A percentile compares a stretch with the other conserved stretches of the same genome.
These are phyloP conservation scores for Opeltia flavorubescens DNA, from an alignment of 495 filamentous ascomycete genomes.

Conservation along the genomic window DNA sequence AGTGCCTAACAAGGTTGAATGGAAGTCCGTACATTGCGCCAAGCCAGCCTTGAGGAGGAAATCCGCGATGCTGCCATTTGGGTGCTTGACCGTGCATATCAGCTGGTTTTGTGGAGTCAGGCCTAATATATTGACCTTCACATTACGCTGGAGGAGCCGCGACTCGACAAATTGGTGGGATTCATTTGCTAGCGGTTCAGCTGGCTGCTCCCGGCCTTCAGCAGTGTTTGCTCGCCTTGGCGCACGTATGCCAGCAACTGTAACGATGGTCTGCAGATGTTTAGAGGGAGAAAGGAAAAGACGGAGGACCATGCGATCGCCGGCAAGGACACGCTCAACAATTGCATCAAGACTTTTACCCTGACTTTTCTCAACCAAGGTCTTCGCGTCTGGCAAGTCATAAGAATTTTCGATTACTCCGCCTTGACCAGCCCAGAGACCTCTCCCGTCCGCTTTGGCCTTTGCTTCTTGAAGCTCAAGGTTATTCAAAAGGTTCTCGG, in stretches of 20 bases:
- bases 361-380: conserved; percentile 63
- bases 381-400: conserved; percentile 57
- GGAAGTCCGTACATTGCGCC: conserved; percentile 84
- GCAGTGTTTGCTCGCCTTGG: conserved; percentile 66
- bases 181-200: conserved; percentile 76
- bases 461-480: conserved; percentile 66
- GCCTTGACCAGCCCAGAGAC: conserved; percentile 50
- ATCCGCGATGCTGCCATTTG: conserved; percentile 79
- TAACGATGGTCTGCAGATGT: conserved; percentile 70
- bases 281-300: conserved; percentile 59
- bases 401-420: conserved; percentile 62
- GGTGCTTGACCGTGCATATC: conserved; percentile 68
- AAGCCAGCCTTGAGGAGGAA: conserved; percentile 77
- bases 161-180: conserved; percentile 74
- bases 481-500: conserved; percentile 52
- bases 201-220: conserved; percentile 65
- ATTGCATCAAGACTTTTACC: conserved; percentile 62
- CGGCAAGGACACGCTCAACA: conserved; percentile 79
- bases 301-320: conserved; percentile 78
- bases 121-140: conserved; percentile 68
- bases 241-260: conserved; percentile 80
- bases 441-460: conserved; percentile 63
- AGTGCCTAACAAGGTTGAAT: conserved; percentile 72
- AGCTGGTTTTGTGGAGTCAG: conserved; percentile 76
- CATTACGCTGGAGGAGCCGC: conserved; percentile 70